phyloP scores from a whole-genome alignment of 208 protist species.

The Angomonas ambiguus region DNA sequence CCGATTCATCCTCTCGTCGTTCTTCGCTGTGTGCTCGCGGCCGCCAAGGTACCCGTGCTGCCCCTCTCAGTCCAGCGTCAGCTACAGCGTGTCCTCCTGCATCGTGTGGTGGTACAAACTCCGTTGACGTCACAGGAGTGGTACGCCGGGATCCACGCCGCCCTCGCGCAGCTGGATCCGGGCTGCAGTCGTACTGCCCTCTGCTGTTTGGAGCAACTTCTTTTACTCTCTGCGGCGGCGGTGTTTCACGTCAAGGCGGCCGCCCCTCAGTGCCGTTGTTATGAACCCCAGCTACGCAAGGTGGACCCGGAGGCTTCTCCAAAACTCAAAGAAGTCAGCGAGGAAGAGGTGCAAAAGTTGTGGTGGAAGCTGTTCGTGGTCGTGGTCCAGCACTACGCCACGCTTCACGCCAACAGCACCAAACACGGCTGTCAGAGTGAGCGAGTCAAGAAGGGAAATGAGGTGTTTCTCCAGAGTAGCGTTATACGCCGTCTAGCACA shows the following conservation, averaged over 20 bases:
- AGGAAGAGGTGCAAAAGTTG: slow-evolving; percentile 33
- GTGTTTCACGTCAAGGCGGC: slow-evolving; percentile 28
- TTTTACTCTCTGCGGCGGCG: slow-evolving; percentile 42
- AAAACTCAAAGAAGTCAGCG: slow-evolving; percentile 34
- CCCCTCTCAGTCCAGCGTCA: slow-evolving; percentile 38
- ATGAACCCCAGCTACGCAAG: slow-evolving; percentile 18
- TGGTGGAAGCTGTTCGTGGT: slow-evolving; percentile 41
- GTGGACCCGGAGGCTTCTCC: slow-evolving; percentile 23
- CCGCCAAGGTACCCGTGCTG: slow-evolving; percentile 49
- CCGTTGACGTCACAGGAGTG: slow-evolving; percentile 59
- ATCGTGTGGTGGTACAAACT: slow-evolving; percentile 27
- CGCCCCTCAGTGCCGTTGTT: neutral
- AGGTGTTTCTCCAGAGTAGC: slow-evolving; percentile 36
- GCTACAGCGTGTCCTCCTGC: slow-evolving; percentile 63
- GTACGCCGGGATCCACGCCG: slow-evolving; percentile 30
- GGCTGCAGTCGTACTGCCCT: slow-evolving; percentile 24
- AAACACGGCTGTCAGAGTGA: slow-evolving; percentile 33
- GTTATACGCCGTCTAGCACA: slow-evolving; percentile 37
- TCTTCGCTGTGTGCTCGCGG: slow-evolving; percentile 61
- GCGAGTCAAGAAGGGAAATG: slow-evolving; percentile 1
- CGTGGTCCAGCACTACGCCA: slow-evolving; percentile 48
- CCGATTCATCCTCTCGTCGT: slow-evolving; percentile 60
- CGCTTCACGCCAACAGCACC: slow-evolving; percentile 23
- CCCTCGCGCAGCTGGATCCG: slow-evolving; percentile 20
- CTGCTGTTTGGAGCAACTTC: slow-evolving; percentile 55